Evolutionary conservation across 1,284 basidiomycete species (phyloP), one percentile per base, ranked within the genome.

Genomic region (Rugiboletus extremiorientalis): DNA sequence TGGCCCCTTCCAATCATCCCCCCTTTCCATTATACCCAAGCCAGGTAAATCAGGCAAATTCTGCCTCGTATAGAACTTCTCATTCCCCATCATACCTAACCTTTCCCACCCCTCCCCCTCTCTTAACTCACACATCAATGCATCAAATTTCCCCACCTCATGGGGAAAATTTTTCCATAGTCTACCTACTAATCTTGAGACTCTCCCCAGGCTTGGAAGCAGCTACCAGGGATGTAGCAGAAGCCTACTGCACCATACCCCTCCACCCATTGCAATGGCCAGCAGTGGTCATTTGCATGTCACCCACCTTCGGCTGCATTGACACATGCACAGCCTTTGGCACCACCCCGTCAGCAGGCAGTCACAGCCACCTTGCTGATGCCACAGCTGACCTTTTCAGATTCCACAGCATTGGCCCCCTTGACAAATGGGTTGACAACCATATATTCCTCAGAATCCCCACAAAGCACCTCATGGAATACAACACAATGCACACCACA

Each of bases 331-430:
- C 9, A 7, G 33, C 47, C 4, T 49, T 49, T 5, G 12, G 47
- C 0, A 8, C 47, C 0, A 27, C 20, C 1, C 36, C 47, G 1
- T 49, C 47, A 4, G 16, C 16, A 4, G 18, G 42, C 5, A 10
- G 6, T 1, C 28, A 43, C 10, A 23, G 42, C 7, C 16, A 6
- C 2, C 1, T 76, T 0, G 72, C 60, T 0, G 73, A 79, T 63
- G 73, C 72, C 1, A 65, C 16, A 0, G 50, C 27, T 2, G 34
- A 59, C 0, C 34, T 60, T 0, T 3, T 43, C 1, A 7, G 18
- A 5, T 8, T 9, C 18, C 8, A 48, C 0, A 38, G 50, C 2
- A 55, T 55, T 0, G 47, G 53, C 0, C 50, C 43, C 0, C 15
- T 60, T 0, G 50, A 60, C 41, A 54, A 54, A n/a, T 60, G 46